These are phyloP conservation scores for Osmozyma mogii DNA, from an alignment of 805 yeast genomes.

Conservation along the genomic window DNA sequence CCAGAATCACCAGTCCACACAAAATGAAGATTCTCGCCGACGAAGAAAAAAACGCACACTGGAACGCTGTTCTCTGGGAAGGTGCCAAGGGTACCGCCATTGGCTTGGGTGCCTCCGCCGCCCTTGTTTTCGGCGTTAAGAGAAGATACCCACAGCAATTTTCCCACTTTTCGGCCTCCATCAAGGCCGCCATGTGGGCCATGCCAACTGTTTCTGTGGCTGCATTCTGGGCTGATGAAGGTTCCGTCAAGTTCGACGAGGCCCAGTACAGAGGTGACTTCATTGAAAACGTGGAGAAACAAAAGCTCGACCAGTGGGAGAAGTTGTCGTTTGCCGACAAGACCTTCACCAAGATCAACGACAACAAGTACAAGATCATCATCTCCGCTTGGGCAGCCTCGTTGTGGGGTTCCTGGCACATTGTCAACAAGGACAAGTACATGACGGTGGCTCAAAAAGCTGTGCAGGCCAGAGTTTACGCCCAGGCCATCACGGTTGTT, in stretches of 20 bases:
- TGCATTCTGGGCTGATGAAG: slow-evolving; percentile 62
- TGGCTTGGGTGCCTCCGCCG: slow-evolving; percentile 52
- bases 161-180: slow-evolving; percentile 25
- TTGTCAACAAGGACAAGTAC: slow-evolving; percentile 64
- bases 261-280: slow-evolving; percentile 46
- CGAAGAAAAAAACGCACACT: slow-evolving; percentile 63
- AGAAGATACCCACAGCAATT: slow-evolving; percentile 37
- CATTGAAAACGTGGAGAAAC: slow-evolving; percentile 32
- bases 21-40: slow-evolving; percentile 60
- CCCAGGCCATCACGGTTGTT: slow-evolving; percentile 73
- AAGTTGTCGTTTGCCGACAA: slow-evolving; percentile 42
- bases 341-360: slow-evolving; percentile 38
- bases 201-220: slow-evolving; percentile 59
- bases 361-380: slow-evolving; percentile 59
- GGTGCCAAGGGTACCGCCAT: slow-evolving; percentile 50
- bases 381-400: slow-evolving; percentile 76
- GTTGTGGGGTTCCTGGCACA: slow-evolving; percentile 69
- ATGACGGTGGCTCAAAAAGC: slow-evolving; percentile 74
- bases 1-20: too few relatives aligned
- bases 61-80: slow-evolving; percentile 49
- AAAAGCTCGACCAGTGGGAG: slow-evolving; percentile 46
- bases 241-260: slow-evolving; percentile 60
- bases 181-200: slow-evolving; percentile 57
- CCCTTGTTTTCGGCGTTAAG: slow-evolving; percentile 38
- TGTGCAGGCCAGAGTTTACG: slow-evolving; percentile 87